Conservation (phyloP, 176 grass and related monocot genomes). For the Carex kokanica region DNA sequence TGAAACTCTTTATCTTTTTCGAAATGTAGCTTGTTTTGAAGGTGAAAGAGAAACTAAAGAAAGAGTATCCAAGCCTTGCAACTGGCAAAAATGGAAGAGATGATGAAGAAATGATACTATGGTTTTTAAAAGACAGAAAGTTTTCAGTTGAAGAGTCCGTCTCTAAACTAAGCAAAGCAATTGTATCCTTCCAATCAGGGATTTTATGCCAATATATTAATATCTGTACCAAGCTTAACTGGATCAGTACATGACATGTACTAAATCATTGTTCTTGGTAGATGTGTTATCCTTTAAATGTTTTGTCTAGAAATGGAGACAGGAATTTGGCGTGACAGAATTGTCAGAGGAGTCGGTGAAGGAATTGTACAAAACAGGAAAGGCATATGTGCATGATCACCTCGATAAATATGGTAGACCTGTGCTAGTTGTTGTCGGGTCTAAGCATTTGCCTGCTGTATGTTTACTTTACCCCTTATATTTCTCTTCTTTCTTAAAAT, state of each 20-base stretch:
- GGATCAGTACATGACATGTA: neutral
- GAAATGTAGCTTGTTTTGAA: constrained; percentile 63
- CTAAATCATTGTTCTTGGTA: neutral
- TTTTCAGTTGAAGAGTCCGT: constrained; percentile 62
- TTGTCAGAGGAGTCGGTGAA: constrained; percentile 75
- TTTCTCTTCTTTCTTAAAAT: constrained; percentile 6
- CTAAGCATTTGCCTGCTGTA: constrained; percentile 77
- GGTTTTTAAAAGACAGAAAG: constrained; percentile 86
- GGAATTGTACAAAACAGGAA: constrained; percentile 61
- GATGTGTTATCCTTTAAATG: constrained; percentile 32
- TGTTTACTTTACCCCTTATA: neutral
- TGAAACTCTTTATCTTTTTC: neutral
- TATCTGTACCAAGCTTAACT: neutral
- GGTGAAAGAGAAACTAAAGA: constrained; percentile 62
- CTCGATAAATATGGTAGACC: constrained; percentile 60
- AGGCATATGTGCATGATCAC: constrained; percentile 80
- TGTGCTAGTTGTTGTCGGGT: constrained; percentile 68
- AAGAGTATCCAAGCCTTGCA: constrained; percentile 55
- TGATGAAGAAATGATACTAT: constrained; percentile 87
- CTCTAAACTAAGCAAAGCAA: constrained; percentile 64
- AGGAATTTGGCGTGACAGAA: constrained; percentile 59
- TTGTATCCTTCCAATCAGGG: constrained; percentile 49
- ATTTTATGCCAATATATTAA: neutral
- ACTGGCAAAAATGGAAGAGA: constrained; percentile 67
- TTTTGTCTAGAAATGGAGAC: constrained; percentile 70